Percentiles rank a stretch among this genome's conserved stretches.
phyloP scores from a whole-genome alignment of 2,329 filamentous ascomycete species.

The Talaromyces sp. region DNA sequence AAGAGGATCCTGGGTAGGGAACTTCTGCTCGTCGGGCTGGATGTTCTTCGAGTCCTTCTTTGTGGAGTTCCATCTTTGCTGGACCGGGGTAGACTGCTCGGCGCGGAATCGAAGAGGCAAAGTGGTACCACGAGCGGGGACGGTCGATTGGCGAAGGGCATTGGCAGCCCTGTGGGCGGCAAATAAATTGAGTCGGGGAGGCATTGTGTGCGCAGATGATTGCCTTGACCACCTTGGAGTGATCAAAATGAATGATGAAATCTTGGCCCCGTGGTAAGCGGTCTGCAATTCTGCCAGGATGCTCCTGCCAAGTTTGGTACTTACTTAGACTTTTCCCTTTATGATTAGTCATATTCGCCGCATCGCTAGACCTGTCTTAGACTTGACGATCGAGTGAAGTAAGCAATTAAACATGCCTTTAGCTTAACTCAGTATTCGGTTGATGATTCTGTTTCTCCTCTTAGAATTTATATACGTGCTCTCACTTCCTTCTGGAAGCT shows the following conservation, averaged over 20 bases:
- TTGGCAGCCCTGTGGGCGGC: slow-evolving; percentile 36
- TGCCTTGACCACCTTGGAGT: slow-evolving; percentile 2
- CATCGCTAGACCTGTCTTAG: no score
- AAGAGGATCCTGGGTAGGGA: slow-evolving; percentile 56
- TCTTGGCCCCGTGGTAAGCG: slow-evolving; percentile 11
- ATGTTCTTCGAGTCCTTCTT: slow-evolving; percentile 31
- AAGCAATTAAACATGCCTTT: no score
- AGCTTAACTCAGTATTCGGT: no score
- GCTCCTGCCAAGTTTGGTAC: no score
- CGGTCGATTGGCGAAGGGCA: slow-evolving; percentile 35
- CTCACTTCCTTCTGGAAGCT: no score
- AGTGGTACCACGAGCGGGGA: slow-evolving; percentile 26
- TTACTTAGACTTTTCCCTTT: no score
- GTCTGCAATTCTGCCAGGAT: slow-evolving; percentile 17
- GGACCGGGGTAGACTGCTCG: slow-evolving; percentile 18
- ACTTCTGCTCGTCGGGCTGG: slow-evolving; percentile 34
- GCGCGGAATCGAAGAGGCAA: slow-evolving; percentile 25
- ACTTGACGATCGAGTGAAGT: no score
- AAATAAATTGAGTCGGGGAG: slow-evolving; percentile 58
- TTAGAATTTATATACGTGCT: no score
- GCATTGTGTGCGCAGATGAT: slow-evolving; percentile 46
- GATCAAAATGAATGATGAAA: slow-evolving; percentile 6
- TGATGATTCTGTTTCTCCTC: no score
- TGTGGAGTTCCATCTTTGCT: slow-evolving; percentile 42
- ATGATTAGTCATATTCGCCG: no score